Evolutionary conservation across 1,284 basidiomycete species (phyloP).

Genomic region (Afroboletus lepidellus): DNA sequence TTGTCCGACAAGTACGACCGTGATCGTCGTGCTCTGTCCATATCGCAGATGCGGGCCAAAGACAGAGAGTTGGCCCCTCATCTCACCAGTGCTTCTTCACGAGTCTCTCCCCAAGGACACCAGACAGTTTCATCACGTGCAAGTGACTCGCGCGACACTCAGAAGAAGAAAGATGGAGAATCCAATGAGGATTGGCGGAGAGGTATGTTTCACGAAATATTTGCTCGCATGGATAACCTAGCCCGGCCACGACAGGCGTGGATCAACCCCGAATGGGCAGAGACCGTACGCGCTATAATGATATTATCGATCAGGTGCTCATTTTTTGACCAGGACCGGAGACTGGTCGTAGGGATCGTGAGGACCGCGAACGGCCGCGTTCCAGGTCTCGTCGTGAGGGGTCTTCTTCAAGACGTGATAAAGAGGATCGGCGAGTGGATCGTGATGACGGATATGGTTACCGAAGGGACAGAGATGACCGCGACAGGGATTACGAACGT

Average conservation of each 20-base stretch:
- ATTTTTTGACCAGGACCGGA: constrained; percentile 43
- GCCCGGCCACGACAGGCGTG: constrained; percentile 35
- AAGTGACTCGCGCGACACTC: constrained; percentile 54
- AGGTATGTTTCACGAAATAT: constrained; percentile 45
- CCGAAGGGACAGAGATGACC: constrained; percentile 37
- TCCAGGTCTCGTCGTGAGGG: constrained; percentile 57
- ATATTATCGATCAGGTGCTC: constrained; percentile 6
- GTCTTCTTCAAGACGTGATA: constrained; percentile 48
- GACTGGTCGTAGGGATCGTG: constrained; percentile 54
- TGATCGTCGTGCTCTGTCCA: constrained; percentile 61
- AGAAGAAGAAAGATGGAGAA: constrained; percentile 70
- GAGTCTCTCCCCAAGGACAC: constrained; percentile 42
- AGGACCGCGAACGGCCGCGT: constrained; percentile 55
- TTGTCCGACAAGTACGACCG: constrained; percentile 84
- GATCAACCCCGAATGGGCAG: constrained; percentile 53
- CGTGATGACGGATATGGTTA: constrained; percentile 31
- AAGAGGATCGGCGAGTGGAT: constrained; percentile 39
- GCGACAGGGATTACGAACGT: constrained; percentile 37
- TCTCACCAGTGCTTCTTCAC: constrained; percentile 44
- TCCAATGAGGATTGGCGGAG: constrained; percentile 77
- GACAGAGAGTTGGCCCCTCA: constrained; percentile 71
- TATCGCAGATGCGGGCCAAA: constrained; percentile 51
- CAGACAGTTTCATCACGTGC: constrained; percentile 45
- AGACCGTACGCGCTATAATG: constrained; percentile 49
- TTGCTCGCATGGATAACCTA: constrained; percentile 5